Evolutionary conservation across 257 asterid genomes (phyloP).

Genomic region (Solanum virginianum): DNA sequence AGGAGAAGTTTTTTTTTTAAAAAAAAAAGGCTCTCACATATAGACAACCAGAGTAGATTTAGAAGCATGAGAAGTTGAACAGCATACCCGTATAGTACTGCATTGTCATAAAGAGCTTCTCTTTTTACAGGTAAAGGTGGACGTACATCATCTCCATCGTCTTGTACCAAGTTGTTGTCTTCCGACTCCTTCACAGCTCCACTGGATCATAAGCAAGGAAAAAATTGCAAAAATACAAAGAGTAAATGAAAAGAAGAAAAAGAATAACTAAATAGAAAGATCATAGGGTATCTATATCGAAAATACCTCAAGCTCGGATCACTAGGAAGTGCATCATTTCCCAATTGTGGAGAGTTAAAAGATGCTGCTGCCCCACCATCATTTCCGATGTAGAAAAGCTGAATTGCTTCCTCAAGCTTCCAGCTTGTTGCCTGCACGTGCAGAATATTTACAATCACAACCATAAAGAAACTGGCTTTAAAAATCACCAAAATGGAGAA

Average conservation of each 20-base stretch:
- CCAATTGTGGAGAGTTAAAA: conserved; percentile 24
- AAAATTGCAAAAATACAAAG: background rate
- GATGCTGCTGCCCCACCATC: conserved; percentile 45
- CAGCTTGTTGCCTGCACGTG: conserved; percentile 81
- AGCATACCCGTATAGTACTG: conserved; percentile 53
- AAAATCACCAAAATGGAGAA: background rate
- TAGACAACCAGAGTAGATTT: background rate
- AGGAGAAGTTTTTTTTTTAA: background rate
- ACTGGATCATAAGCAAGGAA: conserved; percentile 17
- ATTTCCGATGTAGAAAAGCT: conserved; percentile 78
- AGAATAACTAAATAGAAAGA: background rate
- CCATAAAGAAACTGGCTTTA: background rate
- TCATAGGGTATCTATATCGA: background rate
- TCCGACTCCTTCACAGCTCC: conserved; percentile 30
- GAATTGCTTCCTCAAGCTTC: conserved; percentile 98
- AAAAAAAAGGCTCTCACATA: background rate
- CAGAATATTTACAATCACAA: background rate
- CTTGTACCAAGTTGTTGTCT: conserved; percentile 26
- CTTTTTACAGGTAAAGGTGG: conserved; percentile 94
- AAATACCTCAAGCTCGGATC: conserved; percentile 50
- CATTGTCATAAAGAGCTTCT: conserved; percentile 78
- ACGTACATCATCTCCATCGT: conserved; percentile 53
- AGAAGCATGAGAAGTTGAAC: conserved; percentile 3
- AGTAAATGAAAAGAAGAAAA: background rate
- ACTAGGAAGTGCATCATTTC: conserved; percentile 26